These are phyloP conservation scores for Pleurotus salmoneostramineus DNA, from an alignment of 768 basidiomycete species.

Conservation along the genomic window DNA sequence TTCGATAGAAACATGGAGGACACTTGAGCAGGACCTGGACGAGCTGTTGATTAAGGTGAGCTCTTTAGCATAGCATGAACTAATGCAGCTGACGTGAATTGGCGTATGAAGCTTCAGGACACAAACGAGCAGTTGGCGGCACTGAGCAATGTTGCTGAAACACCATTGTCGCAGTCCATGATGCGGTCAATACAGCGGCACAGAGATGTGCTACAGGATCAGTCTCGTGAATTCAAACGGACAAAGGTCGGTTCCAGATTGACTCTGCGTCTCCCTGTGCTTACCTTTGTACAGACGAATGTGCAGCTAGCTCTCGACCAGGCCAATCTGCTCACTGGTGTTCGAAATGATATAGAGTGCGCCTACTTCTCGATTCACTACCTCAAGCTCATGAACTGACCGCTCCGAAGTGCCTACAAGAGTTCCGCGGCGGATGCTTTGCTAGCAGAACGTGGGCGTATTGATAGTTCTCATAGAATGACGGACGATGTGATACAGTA, in stretches of 20 bases:
- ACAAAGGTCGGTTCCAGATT: constrained; percentile 59
- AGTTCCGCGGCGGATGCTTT: constrained; percentile 84
- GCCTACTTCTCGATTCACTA: constrained; percentile 17
- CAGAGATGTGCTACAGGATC: constrained; percentile 85
- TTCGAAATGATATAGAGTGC: constrained; percentile 95
- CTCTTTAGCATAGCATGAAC: no score
- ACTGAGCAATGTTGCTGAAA: constrained; percentile 62
- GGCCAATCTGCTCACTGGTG: constrained; percentile 83
- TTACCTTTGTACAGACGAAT: constrained; percentile 49
- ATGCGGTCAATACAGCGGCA: constrained; percentile 88
- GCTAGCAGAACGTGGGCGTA: constrained; percentile 81
- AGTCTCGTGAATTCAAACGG: constrained; percentile 76
- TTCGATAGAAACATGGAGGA: constrained; percentile 69
- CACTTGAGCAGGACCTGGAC: constrained; percentile 83
- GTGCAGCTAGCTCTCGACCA: constrained; percentile 81
- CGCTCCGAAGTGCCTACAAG: constrained; percentile 74
- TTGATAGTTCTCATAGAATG: constrained; percentile 94
- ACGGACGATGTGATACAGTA: constrained; percentile 89
- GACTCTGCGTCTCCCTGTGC: not conserved
- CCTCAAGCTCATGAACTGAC: not conserved
- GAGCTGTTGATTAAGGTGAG: constrained; percentile 29
- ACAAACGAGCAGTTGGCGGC: constrained; percentile 76
- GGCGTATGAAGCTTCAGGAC: constrained; percentile 64
- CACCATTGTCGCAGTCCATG: constrained; percentile 74
- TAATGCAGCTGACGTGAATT: not conserved